phyloP scores from a whole-genome alignment of 2,329 filamentous ascomycete species.

The Rhexocercosporidium sp. region DNA sequence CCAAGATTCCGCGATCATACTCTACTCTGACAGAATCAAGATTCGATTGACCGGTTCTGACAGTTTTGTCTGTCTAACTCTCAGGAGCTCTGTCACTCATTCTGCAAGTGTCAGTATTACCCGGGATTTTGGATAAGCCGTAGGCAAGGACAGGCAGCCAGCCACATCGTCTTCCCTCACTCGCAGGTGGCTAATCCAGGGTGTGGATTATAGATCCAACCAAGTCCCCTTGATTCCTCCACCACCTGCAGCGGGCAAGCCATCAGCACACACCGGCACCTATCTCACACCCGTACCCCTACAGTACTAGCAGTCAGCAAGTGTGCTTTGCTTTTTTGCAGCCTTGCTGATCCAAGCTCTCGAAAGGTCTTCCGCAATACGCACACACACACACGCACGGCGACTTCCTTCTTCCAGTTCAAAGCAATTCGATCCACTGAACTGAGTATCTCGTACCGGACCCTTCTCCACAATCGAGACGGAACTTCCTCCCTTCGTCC shows the following conservation, averaged over 20 bases:
- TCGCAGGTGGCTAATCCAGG: constrained; percentile 7
- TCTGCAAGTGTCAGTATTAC: constrained; percentile 17
- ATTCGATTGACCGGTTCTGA: not conserved
- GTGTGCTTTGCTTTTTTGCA: not conserved
- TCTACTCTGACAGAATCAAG: not conserved
- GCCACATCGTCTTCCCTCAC: constrained; percentile 13
- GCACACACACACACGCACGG: not conserved
- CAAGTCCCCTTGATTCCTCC: not conserved
- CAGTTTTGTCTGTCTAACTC: not conserved
- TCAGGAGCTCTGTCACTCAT: not conserved
- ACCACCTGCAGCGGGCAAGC: constrained; percentile 10
- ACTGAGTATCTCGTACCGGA: too few relatives aligned
- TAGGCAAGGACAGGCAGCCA: constrained; percentile 16
- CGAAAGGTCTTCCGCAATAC: not conserved
- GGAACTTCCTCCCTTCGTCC: not conserved
- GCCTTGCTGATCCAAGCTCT: not conserved
- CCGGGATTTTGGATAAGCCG: constrained; percentile 26
- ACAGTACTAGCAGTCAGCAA: not conserved
- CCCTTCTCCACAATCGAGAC: not conserved
- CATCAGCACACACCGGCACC: constrained; percentile 6
- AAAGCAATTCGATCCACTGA: too few relatives aligned
- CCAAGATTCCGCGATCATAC: not conserved
- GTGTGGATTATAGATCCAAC: constrained; percentile 2
- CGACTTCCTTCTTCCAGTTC: not conserved
- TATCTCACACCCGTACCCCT: not conserved